Conservation (phyloP, 2,329 filamentous ascomycete species). For the Lachnellula occidentalis region DNA sequence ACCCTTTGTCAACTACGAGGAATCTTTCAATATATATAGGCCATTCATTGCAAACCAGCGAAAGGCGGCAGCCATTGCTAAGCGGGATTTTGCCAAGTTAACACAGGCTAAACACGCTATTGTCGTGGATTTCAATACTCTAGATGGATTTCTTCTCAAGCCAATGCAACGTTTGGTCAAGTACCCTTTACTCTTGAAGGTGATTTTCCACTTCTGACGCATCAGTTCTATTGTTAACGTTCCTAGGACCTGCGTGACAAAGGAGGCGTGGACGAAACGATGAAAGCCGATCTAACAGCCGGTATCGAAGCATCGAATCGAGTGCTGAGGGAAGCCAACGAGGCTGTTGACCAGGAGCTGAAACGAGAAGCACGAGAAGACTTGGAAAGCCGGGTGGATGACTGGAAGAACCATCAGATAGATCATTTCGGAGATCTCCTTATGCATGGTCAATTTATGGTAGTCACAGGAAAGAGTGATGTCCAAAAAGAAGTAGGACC, state of each 20-base stretch:
- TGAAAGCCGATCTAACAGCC: constrained; percentile 64
- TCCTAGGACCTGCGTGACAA: constrained; percentile 78
- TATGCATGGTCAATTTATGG: constrained; percentile 83
- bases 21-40: constrained; percentile 87
- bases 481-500: constrained; percentile 67
- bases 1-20: constrained; percentile 80
- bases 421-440: constrained; percentile 88
- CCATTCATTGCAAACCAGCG: constrained; percentile 97
- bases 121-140: constrained; percentile 77
- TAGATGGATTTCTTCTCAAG: constrained; percentile 91
- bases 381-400: constrained; percentile 76
- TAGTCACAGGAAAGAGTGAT: constrained; percentile 84
- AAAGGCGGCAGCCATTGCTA: constrained; percentile 79
- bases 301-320: constrained; percentile 80
- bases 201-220: constrained; percentile 33
- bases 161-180: constrained; percentile 94
- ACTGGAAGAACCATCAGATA: constrained; percentile 92
- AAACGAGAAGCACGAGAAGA: constrained; percentile 79
- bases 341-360: constrained; percentile 83
- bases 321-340: constrained; percentile 79
- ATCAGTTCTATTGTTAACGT: constrained; percentile 5
- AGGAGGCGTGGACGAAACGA: constrained; percentile 63
- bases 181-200: constrained; percentile 84
- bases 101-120: constrained; percentile 69
- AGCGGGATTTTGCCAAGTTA: constrained; percentile 83